phyloP scores from a whole-genome alignment of 2,329 filamentous ascomycete species.

The Neurospora sp. region DNA sequence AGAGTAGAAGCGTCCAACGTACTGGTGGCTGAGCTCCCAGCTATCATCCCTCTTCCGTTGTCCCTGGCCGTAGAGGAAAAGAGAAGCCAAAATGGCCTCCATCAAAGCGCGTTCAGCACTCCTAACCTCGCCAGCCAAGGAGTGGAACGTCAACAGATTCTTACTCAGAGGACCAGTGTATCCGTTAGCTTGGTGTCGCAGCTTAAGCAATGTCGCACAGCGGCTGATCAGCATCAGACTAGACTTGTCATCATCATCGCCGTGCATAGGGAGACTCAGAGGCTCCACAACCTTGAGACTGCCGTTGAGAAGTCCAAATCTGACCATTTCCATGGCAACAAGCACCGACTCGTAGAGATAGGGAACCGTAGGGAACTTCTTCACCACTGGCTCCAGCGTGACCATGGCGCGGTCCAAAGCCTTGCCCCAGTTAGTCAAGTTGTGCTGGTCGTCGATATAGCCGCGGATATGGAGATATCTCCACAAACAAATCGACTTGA shows the following conservation, averaged over 20 bases:
- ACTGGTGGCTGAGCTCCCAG: constrained; percentile 63
- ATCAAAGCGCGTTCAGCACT: constrained; percentile 71
- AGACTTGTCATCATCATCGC: constrained; percentile 61
- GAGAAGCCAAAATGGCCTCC: constrained; percentile 69
- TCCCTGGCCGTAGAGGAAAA: constrained; percentile 74
- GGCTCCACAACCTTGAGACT: constrained; percentile 48
- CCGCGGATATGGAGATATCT: constrained; percentile 81
- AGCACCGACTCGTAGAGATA: constrained; percentile 67
- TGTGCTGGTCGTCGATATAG: constrained; percentile 71
- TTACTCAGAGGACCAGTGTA: constrained; percentile 93
- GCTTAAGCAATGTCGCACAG: constrained; percentile 70
- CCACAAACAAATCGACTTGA: constrained; percentile 68
- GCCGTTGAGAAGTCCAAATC: constrained; percentile 66
- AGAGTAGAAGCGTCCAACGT: constrained; percentile 22
- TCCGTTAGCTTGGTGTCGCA: constrained; percentile 75
- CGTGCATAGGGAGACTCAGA: constrained; percentile 45
- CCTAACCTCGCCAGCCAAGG: constrained; percentile 69
- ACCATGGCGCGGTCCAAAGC: constrained; percentile 63
- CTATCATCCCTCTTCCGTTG: constrained; percentile 59
- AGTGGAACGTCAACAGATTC: constrained; percentile 78
- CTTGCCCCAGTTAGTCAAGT: constrained; percentile 74
- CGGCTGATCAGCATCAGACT: constrained; percentile 77
- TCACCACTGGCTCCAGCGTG: constrained; percentile 44
- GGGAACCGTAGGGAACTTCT: constrained; percentile 32
- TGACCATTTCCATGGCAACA: constrained; percentile 75